Evolutionary conservation across 2,329 filamentous ascomycete genomes (phyloP), one percentile per base, ranked within the genome.

Genomic region (Cladosporium sp.): DNA sequence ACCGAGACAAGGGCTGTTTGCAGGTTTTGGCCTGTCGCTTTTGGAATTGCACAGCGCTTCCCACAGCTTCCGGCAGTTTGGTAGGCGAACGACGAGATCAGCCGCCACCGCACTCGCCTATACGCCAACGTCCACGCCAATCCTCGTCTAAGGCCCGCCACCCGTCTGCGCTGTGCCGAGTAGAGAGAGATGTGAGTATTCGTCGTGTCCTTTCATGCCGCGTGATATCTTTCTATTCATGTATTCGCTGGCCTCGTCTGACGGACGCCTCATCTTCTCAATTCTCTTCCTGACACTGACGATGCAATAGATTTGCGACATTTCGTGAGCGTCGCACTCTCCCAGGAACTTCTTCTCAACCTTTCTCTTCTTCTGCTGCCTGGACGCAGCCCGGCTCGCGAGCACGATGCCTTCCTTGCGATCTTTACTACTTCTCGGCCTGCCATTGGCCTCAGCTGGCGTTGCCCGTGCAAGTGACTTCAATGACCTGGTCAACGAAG

Each of bases 401-500:
- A 38, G 40, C 41, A 56, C 48, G 29, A 76, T 76, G 73, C 64
- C 63, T 44, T 69, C 67, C 20, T 54, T 71, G 43, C 68, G 68
- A 47, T 67, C 70, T 48, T 59, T 73, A 27, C 54, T 73, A 29
- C 51, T 67, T 20, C 56, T 70, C 36, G 61, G 64, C 29, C 60
- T 71, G 43, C 68, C 70, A 15, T 54, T 73, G 43, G 61, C 67
- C 22, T 66, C 65, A 50, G 61, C 68, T 38, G 54, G 54, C 60
- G 37, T 58, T 57, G 54, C 62, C 47, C 52, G 62, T 43, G 47
- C 59, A 30, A 37, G 47, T 42, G 69, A 67, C 15, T 80, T 85
- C 68, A 73, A 78, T 56, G 74, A 80, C 52, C 66, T 83, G 49
- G 69, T 85, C 48, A 72, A 77, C 54, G 73, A 74, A 19, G 70